Evolutionary conservation across 2,329 filamentous ascomycete species (phyloP), one percentile per base, ranked within the genome.

Genomic region (Colletotrichum sp.): DNA sequence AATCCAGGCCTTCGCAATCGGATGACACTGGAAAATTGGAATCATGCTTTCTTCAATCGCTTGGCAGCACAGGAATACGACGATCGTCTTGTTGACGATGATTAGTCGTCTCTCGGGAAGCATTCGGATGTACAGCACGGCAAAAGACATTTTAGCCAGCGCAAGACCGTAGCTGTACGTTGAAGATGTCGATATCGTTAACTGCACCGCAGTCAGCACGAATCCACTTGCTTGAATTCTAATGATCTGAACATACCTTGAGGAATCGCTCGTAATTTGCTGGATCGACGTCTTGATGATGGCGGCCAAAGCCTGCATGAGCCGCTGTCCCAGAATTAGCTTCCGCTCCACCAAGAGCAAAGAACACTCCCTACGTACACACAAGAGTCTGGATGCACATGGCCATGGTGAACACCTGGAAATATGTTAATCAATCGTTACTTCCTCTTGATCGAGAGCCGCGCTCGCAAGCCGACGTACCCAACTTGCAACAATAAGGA

Each of bases 91-190:
- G 52, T 83, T 84, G 12, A 83, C 66, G 5, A 81, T 71, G 8
- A 72, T 70, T 5, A 83, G 79, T 12, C 65, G 60, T 38, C 76
- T 77, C 4, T 79, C 77, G 1, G 81, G 80, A 18, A 82, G 80
- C 56, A 84, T 81, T 60, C 81, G 80, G 10, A 83, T 60, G 73
- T 83, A 83, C 8, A 84, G 76, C 2, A 83, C 75, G 3, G 83
- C 82, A 30, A 84, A 83, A 2, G 81, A 83, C 13, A 81, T 80
- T 64, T 83, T 82, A 16, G 82, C 82, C 6, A 80, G 69, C 8
- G 78, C 70, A 6, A 83, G 75, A 6, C 82, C 80, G 64, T 79
- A 77, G 60, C 81, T 84, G 48, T 82, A 84, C 1, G 79, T 79
- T 12, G 78, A 55, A 2, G 82, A 83, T 62, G 78, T 78, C 32